A percentile compares a stretch with the other conserved stretches of the same genome.
Evolutionary conservation across 1,284 basidiomycete genomes (phyloP).

Genomic region (Inonotus obliquus): DNA sequence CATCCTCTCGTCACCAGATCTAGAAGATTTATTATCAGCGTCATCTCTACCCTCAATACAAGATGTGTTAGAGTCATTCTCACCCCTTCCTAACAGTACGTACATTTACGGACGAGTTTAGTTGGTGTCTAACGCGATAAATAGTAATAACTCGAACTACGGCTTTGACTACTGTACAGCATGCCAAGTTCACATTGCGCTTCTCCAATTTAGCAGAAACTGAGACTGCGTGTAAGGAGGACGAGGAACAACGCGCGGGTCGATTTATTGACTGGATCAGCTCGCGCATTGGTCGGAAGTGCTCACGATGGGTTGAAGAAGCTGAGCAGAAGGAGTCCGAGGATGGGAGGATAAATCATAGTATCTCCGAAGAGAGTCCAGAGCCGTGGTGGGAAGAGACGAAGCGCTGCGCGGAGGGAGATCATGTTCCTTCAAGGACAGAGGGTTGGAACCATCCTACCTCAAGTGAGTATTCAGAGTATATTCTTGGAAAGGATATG

Average conservation of each 20-base stretch:
- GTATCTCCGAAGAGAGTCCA: conserved; percentile 31
- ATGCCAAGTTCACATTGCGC: conserved; percentile 63
- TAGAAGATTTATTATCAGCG: conserved; percentile 50
- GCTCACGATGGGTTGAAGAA: conserved; percentile 63
- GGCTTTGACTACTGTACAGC: conserved; percentile 60
- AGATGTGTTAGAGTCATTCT: conserved; percentile 74
- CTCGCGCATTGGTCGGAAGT: conserved; percentile 55
- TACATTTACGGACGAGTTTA: neutral
- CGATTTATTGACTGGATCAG: conserved; percentile 79
- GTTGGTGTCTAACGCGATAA: neutral
- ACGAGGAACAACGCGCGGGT: conserved; percentile 69
- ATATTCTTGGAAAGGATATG: neutral
- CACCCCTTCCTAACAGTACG: conserved; percentile 74
- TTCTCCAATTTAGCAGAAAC: conserved; percentile 71
- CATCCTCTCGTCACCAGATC: conserved; percentile 63
- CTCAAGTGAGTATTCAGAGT: conserved; percentile 47
- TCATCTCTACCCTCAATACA: conserved; percentile 61
- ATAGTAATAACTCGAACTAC: conserved; percentile 75
- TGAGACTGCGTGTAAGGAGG: conserved; percentile 65
- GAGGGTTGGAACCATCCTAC: conserved; percentile 84
- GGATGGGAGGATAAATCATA: neutral
- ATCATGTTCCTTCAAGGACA: conserved; percentile 58
- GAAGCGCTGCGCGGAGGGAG: conserved; percentile 66
- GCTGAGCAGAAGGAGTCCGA: conserved; percentile 37
- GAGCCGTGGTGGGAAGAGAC: conserved; percentile 85